A percentile compares a stretch with the other conserved stretches of the same genome.
phyloP scores from a whole-genome alignment of 2,329 filamentous ascomycete species.

The Colletotrichum navitas region DNA sequence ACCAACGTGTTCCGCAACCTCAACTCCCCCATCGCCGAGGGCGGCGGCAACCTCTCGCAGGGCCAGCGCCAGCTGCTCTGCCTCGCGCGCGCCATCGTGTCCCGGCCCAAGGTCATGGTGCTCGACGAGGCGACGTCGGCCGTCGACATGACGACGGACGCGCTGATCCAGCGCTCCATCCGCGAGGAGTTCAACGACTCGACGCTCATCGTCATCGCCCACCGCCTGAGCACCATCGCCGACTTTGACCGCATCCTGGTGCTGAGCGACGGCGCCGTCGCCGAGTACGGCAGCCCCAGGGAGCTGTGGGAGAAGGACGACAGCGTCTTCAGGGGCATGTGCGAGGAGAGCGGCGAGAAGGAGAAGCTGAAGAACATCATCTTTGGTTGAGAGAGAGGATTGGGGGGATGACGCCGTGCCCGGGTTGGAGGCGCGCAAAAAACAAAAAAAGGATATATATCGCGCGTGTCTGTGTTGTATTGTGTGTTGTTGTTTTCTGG shows the following conservation, averaged over 20 bases:
- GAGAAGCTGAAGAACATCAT: conserved; percentile 65
- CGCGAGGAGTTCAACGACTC: conserved; percentile 77
- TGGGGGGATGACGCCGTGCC: not conserved
- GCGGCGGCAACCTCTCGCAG: conserved; percentile 80
- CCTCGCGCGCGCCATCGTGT: conserved; percentile 79
- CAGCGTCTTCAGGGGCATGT: conserved; percentile 73
- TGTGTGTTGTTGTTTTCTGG: not conserved
- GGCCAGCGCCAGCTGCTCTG: conserved; percentile 83
- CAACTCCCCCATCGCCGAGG: conserved; percentile 74
- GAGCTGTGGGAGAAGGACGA: conserved; percentile 69
- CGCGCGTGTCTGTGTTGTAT: not conserved
- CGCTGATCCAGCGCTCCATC: conserved; percentile 79
- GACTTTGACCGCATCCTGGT: conserved; percentile 83
- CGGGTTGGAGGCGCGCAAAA: not conserved
- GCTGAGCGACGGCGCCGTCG: conserved; percentile 74
- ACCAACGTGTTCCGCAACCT: conserved; percentile 75
- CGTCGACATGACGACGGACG: conserved; percentile 82
- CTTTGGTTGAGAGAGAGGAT: conserved; percentile 43
- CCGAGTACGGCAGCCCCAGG: conserved; percentile 75
- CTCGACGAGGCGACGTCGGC: conserved; percentile 85
- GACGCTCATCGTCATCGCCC: conserved; percentile 81
- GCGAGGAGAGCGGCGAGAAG: conserved; percentile 70
- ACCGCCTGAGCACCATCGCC: conserved; percentile 80
- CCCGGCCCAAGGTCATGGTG: conserved; percentile 81
- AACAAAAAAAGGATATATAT: no score